Conservation (phyloP, 768 basidiomycete species). For the Amanita brunnescens region DNA sequence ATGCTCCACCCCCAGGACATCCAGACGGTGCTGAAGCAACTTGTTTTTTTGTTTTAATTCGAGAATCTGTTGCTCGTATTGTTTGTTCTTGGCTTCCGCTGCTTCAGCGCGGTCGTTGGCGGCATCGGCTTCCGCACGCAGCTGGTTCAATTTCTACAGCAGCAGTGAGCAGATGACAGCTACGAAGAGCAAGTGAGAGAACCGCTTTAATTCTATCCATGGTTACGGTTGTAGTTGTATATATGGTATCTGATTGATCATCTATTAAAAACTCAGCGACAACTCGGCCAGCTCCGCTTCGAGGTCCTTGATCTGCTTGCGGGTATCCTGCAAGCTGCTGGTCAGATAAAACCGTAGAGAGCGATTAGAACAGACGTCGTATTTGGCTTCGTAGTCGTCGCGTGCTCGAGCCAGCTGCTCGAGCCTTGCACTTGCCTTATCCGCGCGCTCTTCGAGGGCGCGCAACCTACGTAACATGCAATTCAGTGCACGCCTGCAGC, state of each 20-base stretch:
- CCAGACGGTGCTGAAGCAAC: conserved; percentile 68
- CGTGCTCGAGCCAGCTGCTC: conserved; percentile 12
- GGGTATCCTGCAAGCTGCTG: conserved; percentile 10
- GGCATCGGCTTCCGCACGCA: conserved; percentile 80
- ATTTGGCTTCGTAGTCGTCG: conserved; percentile 12
- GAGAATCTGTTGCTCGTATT: conserved; percentile 60
- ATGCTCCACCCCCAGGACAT: conserved; percentile 54
- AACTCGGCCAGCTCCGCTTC: conserved; percentile 13
- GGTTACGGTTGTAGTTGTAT: conserved; percentile 11
- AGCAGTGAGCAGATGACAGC: conserved; percentile 2
- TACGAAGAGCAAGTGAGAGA: neutral
- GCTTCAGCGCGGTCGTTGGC: conserved; percentile 78
- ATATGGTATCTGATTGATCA: conserved; percentile 5
- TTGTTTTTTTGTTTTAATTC: conserved; percentile 80
- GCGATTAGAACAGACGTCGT: conserved; percentile 10
- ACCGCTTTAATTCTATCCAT: conserved; percentile 50
- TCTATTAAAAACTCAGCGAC: conserved; percentile 2
- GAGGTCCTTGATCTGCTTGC: conserved; percentile 13
- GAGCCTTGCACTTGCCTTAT: conserved; percentile 11
- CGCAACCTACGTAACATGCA: conserved; percentile 12
- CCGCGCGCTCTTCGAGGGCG: conserved; percentile 4
- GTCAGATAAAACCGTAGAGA: conserved; percentile 5
- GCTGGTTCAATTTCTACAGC: conserved; percentile 58
- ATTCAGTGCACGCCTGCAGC: conserved; percentile 1
- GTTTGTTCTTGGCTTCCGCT: conserved; percentile 81